Evolutionary conservation across 139 green algal genomes (phyloP).

Genomic region (Micractinium sp.): DNA sequence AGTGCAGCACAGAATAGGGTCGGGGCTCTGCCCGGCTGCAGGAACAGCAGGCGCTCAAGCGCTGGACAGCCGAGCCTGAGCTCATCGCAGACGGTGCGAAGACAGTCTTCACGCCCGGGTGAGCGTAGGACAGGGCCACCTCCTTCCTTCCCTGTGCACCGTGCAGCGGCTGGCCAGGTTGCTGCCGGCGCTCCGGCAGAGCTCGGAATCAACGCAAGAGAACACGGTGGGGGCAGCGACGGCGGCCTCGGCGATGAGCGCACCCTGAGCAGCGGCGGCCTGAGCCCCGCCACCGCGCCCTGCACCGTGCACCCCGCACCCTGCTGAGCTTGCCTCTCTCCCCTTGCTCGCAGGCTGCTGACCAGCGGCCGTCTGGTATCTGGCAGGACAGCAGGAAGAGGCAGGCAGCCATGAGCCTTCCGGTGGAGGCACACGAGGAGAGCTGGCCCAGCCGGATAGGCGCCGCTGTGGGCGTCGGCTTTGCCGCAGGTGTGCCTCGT

Average conservation of each 20-base stretch:
- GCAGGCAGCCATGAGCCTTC: slow-evolving; percentile 18
- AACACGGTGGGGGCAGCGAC: neutral
- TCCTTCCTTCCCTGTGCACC: neutral
- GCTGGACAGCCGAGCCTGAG: too few relatives aligned
- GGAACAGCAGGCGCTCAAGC: too few relatives aligned
- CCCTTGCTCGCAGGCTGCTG: neutral
- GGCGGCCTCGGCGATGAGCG: too few relatives aligned
- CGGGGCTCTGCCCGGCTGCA: too few relatives aligned
- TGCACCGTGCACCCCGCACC: neutral
- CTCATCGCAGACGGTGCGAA: too few relatives aligned
- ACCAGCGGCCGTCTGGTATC: neutral
- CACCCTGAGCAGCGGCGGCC: neutral
- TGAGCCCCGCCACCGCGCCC: neutral
- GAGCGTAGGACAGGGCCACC: neutral
- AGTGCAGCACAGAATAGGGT: too few relatives aligned
- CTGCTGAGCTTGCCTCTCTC: neutral
- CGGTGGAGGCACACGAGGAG: slow-evolving; percentile 29
- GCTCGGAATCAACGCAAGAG: neutral
- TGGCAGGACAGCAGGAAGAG: neutral
- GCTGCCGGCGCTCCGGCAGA: too few relatives aligned
- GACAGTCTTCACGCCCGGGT: too few relatives aligned
- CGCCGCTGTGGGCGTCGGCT: slow-evolving; percentile 34
- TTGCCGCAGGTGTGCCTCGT: slow-evolving; percentile 15
- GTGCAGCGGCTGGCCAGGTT: too few relatives aligned
- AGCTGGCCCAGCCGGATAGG: slow-evolving; percentile 34